Conservation (phyloP, 2,329 filamentous ascomycete genomes). For the Arthrinium phaeospermum region DNA sequence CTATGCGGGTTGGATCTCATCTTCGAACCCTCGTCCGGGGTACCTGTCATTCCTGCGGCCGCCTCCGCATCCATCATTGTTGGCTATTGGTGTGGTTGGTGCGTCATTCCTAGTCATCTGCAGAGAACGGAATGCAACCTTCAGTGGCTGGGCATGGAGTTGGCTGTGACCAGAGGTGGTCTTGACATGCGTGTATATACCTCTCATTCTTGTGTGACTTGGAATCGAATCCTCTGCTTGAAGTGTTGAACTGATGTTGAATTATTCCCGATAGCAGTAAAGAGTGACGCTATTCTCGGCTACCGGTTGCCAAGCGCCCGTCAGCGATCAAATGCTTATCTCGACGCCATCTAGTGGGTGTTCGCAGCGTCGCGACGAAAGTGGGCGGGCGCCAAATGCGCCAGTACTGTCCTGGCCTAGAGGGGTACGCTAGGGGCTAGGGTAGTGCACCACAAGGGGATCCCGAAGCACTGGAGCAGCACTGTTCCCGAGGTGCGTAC, state of each 20-base stretch:
- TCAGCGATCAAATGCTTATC: conserved; percentile 7
- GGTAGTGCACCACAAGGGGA: background rate
- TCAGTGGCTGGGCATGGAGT: background rate
- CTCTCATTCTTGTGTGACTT: background rate
- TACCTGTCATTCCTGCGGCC: background rate
- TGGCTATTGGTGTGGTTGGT: background rate
- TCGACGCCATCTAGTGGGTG: conserved; percentile 11
- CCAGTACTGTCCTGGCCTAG: background rate
- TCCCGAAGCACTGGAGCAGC: background rate
- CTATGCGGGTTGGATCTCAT: background rate
- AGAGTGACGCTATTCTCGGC: background rate
- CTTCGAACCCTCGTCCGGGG: background rate
- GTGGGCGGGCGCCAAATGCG: background rate
- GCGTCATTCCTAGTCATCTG: background rate
- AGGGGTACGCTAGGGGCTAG: background rate
- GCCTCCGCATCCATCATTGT: background rate
- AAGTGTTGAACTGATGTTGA: background rate
- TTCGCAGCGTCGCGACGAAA: background rate
- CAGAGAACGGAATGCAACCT: background rate
- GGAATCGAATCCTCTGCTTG: background rate
- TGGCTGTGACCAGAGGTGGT: no score
- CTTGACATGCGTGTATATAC: no score
- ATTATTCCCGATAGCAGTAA: no score
- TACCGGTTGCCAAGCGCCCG: background rate
- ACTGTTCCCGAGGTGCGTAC: background rate